phyloP scores from a whole-genome alignment of 768 basidiomycete genomes.

The Hypholoma sublateritium region DNA sequence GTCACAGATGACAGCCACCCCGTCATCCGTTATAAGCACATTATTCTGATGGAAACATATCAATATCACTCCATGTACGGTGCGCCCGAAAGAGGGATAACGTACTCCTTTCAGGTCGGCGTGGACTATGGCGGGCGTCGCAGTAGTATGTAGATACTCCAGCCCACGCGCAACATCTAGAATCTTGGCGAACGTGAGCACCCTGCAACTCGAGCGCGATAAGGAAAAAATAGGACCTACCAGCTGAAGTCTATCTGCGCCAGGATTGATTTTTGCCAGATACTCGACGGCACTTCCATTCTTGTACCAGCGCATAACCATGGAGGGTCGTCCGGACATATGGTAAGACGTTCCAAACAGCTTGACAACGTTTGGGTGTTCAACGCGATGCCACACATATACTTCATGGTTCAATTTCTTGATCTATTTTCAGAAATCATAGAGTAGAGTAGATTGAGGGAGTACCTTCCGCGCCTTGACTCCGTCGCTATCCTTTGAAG shows the following conservation, averaged over 20 bases:
- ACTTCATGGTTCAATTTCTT: slow-evolving; percentile 49
- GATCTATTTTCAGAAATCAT: too few species aligned
- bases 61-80: not conserved
- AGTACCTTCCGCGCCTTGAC: slow-evolving; percentile 36
- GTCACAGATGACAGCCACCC: slow-evolving; percentile 41
- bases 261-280: slow-evolving; percentile 31
- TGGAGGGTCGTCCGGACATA: slow-evolving; percentile 33
- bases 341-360: slow-evolving; percentile 47
- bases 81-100: not conserved
- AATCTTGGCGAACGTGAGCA: slow-evolving; percentile 26
- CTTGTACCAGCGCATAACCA: slow-evolving; percentile 48
- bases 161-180: slow-evolving; percentile 43
- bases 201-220: not conserved
- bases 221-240: slow-evolving; percentile 23
- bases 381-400: slow-evolving; percentile 46
- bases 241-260: slow-evolving; percentile 34
- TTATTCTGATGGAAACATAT: slow-evolving; percentile 32
- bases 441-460: too few species aligned
- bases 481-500: slow-evolving; percentile 29
- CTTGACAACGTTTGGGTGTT: slow-evolving; percentile 47
- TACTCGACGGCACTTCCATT: slow-evolving; percentile 49
- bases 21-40: slow-evolving; percentile 41
- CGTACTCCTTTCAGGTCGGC: slow-evolving; percentile 30
- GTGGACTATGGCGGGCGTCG: slow-evolving; percentile 31
- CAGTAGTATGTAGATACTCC: slow-evolving; percentile 39